Percentiles rank a stretch among this genome's conserved stretches.
phyloP scores from a whole-genome alignment of 257 asterid genomes.

The Forsythia suspensa region DNA sequence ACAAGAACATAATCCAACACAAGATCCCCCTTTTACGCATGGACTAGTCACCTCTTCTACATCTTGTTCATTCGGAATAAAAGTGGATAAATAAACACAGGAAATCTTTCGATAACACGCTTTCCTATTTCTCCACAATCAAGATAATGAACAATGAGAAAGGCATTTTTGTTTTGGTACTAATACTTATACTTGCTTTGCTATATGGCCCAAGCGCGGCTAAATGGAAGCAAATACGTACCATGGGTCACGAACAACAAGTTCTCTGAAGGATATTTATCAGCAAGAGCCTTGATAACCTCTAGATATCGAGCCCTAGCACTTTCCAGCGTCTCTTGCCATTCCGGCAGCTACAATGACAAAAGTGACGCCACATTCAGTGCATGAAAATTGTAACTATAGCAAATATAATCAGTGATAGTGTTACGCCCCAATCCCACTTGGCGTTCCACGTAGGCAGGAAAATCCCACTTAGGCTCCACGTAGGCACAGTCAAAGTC shows the following conservation, averaged over 20 bases:
- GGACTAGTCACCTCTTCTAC: neutral
- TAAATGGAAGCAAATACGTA: slow-evolving; percentile 27
- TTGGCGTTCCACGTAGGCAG: no score
- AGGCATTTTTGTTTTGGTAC: neutral
- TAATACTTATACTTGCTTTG: neutral
- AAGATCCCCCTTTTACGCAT: neutral
- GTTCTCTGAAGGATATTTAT: slow-evolving; percentile 82
- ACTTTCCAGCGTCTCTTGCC: slow-evolving; percentile 62
- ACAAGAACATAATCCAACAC: neutral
- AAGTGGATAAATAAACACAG: neutral
- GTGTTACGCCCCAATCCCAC: neutral
- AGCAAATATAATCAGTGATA: neutral
- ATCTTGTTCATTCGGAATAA: neutral
- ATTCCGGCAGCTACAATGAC: slow-evolving; percentile 60
- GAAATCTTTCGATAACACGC: neutral
- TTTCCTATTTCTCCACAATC: neutral
- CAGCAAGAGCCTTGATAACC: slow-evolving; percentile 69
- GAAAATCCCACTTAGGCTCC: no score
- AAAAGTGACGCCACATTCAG: slow-evolving; percentile 15
- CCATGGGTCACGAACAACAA: slow-evolving; percentile 89
- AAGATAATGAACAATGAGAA: neutral
- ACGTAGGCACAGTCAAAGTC: no score
- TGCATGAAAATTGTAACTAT: neutral
- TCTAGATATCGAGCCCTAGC: slow-evolving; percentile 60
- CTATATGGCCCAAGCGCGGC: no score